Evolutionary conservation across 2,329 filamentous ascomycete genomes (phyloP).

Genomic region (Colletotrichum echinochloae): DNA sequence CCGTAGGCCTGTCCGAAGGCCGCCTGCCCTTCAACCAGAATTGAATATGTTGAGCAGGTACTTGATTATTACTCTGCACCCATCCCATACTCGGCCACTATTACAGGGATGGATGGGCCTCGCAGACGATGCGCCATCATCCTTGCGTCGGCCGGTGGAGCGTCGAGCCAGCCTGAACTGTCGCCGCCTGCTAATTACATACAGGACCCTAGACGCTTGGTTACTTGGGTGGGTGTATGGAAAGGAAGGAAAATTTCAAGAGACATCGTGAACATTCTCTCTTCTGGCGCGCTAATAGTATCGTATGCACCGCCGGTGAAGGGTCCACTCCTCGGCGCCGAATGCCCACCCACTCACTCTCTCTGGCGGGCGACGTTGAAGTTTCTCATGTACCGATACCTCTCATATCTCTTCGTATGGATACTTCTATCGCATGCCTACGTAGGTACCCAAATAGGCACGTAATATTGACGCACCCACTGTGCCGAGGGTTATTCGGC

Average conservation of each 20-base stretch:
- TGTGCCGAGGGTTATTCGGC: constrained; percentile 14
- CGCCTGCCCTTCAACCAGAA: not conserved
- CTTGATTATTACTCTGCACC: not conserved
- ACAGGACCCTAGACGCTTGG: not conserved
- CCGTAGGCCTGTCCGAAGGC: not conserved
- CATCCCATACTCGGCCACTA: not conserved
- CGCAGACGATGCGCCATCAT: constrained; percentile 23
- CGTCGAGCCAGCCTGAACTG: not conserved
- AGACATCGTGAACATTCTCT: constrained; percentile 40
- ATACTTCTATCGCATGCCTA: no score
- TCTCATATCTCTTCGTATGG: not conserved
- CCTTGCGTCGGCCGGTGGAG: constrained; percentile 21
- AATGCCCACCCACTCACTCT: no score
- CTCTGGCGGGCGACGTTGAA: constrained; percentile 15
- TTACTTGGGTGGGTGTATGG: not conserved
- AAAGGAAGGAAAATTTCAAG: constrained; percentile 23
- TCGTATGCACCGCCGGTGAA: constrained; percentile 5
- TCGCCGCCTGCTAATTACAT: not conserved
- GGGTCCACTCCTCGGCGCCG: constrained; percentile 31
- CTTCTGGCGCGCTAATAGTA: not conserved
- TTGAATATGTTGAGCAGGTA: not conserved
- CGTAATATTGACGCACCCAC: not conserved
- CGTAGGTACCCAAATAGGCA: not conserved
- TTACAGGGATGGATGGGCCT: not conserved
- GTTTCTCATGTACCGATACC: constrained; percentile 21